phyloP scores from a whole-genome alignment of 2,329 filamentous ascomycete species.

The Diaporthe caulivora region DNA sequence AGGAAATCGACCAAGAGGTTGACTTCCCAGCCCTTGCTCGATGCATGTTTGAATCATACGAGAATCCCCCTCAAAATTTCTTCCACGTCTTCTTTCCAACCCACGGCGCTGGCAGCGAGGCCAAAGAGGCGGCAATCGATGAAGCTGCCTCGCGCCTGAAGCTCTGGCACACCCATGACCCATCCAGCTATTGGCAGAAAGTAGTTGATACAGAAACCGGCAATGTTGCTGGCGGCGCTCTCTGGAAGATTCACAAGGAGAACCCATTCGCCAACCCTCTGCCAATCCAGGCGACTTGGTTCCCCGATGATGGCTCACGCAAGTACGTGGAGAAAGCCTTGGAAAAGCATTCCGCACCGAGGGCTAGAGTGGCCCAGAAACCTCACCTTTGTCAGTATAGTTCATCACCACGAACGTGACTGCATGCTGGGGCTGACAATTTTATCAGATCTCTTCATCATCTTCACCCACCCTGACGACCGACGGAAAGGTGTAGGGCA shows the following conservation, averaged over 20 bases:
- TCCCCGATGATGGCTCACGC: slow-evolving; percentile 47
- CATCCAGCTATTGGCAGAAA: slow-evolving; percentile 48
- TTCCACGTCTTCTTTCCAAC: slow-evolving; percentile 46
- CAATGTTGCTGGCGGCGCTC: slow-evolving; percentile 45
- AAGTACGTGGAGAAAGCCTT: slow-evolving; percentile 42
- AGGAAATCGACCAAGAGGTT: slow-evolving; percentile 8
- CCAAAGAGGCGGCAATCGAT: slow-evolving; percentile 42
- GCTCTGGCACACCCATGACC: slow-evolving; percentile 45
- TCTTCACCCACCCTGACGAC: slow-evolving; percentile 45
- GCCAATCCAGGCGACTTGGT: slow-evolving; percentile 46
- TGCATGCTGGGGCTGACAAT: not conserved
- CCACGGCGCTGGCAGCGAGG: slow-evolving; percentile 40
- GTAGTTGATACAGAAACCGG: slow-evolving; percentile 47
- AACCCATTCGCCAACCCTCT: slow-evolving; percentile 45
- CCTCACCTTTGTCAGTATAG: slow-evolving; percentile 21
- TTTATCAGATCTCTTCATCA: slow-evolving; percentile 43
- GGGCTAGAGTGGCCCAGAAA: slow-evolving; percentile 13
- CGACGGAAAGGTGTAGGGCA: slow-evolving; percentile 43
- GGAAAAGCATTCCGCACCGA: slow-evolving; percentile 19
- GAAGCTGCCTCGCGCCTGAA: slow-evolving; percentile 42
- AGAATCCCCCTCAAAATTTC: slow-evolving; percentile 45
- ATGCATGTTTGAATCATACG: slow-evolving; percentile 45
- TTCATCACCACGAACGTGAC: too few relatives aligned
- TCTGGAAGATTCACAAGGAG: slow-evolving; percentile 47
- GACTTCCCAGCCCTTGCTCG: slow-evolving; percentile 38